A percentile compares a stretch with the other conserved stretches of the same genome.
These are phyloP conservation scores for Agaricus sinodeliciosus DNA, from an alignment of 768 basidiomycete genomes.

Conservation along the genomic window DNA sequence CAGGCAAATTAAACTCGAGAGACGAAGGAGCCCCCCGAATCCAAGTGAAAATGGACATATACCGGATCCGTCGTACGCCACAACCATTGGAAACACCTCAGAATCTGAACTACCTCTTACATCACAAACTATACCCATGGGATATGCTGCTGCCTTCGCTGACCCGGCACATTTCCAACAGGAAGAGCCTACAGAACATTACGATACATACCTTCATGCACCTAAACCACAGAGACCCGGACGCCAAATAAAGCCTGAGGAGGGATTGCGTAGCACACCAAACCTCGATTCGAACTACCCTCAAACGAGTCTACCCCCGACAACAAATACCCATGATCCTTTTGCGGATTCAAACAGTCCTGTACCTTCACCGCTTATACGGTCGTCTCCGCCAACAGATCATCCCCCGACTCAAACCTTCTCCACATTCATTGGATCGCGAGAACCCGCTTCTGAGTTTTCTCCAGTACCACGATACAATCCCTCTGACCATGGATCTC, in stretches of 20 bases:
- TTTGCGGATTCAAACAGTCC: too few relatives aligned
- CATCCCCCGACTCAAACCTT: too few relatives aligned
- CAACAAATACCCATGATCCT: not conserved
- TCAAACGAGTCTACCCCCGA: not conserved
- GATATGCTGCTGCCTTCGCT: not conserved
- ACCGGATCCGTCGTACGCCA: not conserved
- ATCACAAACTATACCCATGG: slow-evolving; percentile 1
- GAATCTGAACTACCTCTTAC: slow-evolving; percentile 8
- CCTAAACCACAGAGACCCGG: not conserved
- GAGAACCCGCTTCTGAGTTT: too few relatives aligned
- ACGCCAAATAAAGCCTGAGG: not conserved
- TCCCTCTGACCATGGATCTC: too few relatives aligned
- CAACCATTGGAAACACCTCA: not conserved
- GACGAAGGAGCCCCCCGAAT: not conserved
- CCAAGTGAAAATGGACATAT: not conserved
- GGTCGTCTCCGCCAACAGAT: too few relatives aligned
- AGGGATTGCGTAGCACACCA: not conserved
- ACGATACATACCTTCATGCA: slow-evolving; percentile 3
- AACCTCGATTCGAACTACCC: not conserved
- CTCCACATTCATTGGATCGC: too few relatives aligned
- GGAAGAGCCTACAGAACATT: not conserved
- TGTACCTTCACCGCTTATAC: too few relatives aligned
- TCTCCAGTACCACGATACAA: too few relatives aligned
- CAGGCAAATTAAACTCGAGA: slow-evolving; percentile 6
- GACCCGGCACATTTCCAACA: not conserved